Evolutionary conservation across 306 rosid genomes (phyloP).

Genomic region (Carpinus fangiana): DNA sequence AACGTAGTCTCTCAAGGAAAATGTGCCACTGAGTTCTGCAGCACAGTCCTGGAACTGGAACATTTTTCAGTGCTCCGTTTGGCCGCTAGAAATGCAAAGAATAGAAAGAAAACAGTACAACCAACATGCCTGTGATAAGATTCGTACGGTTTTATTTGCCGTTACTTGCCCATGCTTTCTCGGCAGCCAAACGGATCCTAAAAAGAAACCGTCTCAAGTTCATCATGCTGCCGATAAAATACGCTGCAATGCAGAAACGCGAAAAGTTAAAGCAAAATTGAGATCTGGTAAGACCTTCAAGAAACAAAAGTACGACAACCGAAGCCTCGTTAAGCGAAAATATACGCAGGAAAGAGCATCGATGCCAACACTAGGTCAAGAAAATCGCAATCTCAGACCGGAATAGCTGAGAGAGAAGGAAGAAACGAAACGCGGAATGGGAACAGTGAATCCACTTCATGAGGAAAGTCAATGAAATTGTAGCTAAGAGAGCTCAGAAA

Average conservation of each 20-base stretch:
- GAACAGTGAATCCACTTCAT: conserved; percentile 21
- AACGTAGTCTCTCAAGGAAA: conserved; percentile 18
- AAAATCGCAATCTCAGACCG: conserved; percentile 3
- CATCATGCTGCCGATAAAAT: neutral
- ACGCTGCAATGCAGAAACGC: conserved; percentile 6
- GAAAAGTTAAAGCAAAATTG: neutral
- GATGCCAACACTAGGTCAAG: neutral
- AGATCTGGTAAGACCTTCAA: conserved; percentile 8
- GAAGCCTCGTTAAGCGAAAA: neutral
- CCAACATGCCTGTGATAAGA: conserved; percentile 9
- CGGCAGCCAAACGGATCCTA: conserved; percentile 32
- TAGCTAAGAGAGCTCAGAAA: neutral
- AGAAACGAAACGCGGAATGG: neutral
- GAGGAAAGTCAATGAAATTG: neutral
- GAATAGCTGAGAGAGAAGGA: neutral
- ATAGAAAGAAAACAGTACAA: conserved; percentile 7
- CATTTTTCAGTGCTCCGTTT: neutral
- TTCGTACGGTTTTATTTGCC: conserved; percentile 12
- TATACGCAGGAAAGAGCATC: conserved; percentile 18
- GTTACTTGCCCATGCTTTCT: conserved; percentile 22
- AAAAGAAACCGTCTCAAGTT: neutral
- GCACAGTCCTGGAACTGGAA: neutral
- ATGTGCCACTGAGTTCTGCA: neutral
- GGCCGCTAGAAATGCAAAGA: neutral
- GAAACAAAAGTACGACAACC: neutral